These are phyloP conservation scores for Boletus sensibilis DNA, from an alignment of 768 basidiomycete species.

Conservation along the genomic window DNA sequence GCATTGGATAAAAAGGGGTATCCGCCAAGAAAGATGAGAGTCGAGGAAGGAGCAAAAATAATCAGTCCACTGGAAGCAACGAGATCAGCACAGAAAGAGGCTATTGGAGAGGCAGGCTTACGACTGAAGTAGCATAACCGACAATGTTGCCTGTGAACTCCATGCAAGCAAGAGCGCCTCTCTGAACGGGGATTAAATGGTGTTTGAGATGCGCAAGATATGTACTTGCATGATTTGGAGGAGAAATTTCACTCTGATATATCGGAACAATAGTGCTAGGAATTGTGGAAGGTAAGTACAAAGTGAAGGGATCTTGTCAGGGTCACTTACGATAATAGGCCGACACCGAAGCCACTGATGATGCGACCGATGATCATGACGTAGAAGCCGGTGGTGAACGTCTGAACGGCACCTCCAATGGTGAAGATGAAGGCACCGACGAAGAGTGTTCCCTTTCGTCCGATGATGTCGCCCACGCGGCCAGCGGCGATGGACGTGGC, in stretches of 20 bases:
- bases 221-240: conserved; percentile 74
- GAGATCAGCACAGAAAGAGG: background rate
- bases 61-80: conserved; percentile 72
- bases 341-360: conserved; percentile 86
- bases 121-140: conserved; percentile 88
- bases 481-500: conserved; percentile 91
- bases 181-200: conserved; percentile 40
- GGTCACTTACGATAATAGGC: conserved; percentile 72
- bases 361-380: conserved; percentile 83
- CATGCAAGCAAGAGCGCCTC: conserved; percentile 91
- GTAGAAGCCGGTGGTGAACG: conserved; percentile 74
- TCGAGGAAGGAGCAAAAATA: conserved; percentile 91
- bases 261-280: conserved; percentile 89
- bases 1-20: conserved; percentile 87
- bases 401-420: conserved; percentile 83
- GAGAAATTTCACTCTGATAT: conserved; percentile 94
- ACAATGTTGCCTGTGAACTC: conserved; percentile 93
- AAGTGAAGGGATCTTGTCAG: background rate
- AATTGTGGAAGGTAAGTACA: conserved; percentile 4
- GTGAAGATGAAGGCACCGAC: conserved; percentile 82
- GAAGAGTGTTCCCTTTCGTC: conserved; percentile 81
- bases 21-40: conserved; percentile 85
- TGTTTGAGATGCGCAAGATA: background rate
- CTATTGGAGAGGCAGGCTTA: conserved; percentile 38
- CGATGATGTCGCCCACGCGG: conserved; percentile 81